Evolutionary conservation across 1,284 basidiomycete species (phyloP).

Genomic region (Apiotrichum domesticum): DNA sequence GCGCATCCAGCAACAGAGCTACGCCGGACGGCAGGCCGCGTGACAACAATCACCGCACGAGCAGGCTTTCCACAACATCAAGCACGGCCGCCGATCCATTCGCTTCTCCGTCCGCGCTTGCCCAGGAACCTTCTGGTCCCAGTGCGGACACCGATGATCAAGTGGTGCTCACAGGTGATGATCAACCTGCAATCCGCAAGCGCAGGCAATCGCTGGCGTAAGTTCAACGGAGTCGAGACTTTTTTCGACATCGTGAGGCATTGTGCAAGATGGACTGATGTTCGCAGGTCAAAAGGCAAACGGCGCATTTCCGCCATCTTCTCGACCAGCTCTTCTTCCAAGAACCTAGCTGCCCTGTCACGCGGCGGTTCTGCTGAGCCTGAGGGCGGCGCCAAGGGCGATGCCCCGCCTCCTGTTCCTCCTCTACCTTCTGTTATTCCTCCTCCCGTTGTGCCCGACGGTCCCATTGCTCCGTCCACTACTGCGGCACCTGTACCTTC

Average conservation of each 20-base stretch:
- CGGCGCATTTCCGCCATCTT: constrained; percentile 38
- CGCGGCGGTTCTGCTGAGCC: constrained; percentile 3
- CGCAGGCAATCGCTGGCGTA: neutral
- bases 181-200: neutral
- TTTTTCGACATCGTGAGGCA: neutral
- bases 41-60: neutral
- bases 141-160: neutral
- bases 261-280: no score
- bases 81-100: no score
- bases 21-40: neutral
- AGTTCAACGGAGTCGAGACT: neutral
- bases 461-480: no score
- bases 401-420: neutral
- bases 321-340: constrained; percentile 9
- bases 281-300: constrained; percentile 25
- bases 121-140: neutral
- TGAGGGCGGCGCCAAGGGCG: neutral
- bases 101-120: neutral
- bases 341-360: neutral
- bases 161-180: neutral
- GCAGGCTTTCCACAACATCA: neutral
- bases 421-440: neutral
- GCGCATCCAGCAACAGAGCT: neutral
- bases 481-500: no score
- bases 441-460: no score